A percentile compares a stretch with the other conserved stretches of the same genome.
These are phyloP conservation scores for Pleoardoris graminearum DNA, from an alignment of 2,329 filamentous ascomycete species.

Conservation along the genomic window DNA sequence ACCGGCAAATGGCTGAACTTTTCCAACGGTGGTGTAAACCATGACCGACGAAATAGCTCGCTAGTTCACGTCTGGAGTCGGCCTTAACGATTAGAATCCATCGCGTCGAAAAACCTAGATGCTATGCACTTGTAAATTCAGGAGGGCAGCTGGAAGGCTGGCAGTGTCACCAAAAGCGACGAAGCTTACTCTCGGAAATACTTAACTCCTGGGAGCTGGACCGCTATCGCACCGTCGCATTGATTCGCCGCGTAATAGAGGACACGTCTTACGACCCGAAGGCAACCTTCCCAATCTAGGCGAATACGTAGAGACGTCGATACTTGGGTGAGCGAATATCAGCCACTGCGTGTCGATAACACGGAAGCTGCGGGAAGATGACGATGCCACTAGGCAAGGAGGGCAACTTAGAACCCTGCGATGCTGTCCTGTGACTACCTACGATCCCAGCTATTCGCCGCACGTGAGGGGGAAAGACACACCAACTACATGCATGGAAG, in stretches of 20 bases:
- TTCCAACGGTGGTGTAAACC: slow-evolving; percentile 3
- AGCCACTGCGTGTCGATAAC: slow-evolving; percentile 1
- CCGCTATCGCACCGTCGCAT: background rate
- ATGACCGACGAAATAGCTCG: slow-evolving; percentile 5
- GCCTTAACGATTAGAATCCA: slow-evolving; percentile 7
- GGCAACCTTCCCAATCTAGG: slow-evolving; percentile 7
- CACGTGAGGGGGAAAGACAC: slow-evolving; percentile 1
- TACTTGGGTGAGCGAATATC: slow-evolving; percentile 2
- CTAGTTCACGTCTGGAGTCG: slow-evolving; percentile 6
- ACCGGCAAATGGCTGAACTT: background rate
- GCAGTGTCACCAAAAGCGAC: slow-evolving; percentile 3
- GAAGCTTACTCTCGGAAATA: slow-evolving; percentile 4
- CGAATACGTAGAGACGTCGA: background rate
- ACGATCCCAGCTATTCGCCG: slow-evolving; percentile 1
- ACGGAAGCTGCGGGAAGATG: slow-evolving; percentile 6
- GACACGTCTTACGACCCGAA: slow-evolving; percentile 6
- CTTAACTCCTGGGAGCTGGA: slow-evolving; percentile 7
- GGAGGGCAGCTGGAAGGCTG: slow-evolving; percentile 1
- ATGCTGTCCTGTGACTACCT: slow-evolving; percentile 5
- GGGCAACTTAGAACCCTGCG: slow-evolving; percentile 4
- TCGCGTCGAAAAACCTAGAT: background rate
- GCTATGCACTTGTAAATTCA: background rate
- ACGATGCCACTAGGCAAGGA: slow-evolving; percentile 10
- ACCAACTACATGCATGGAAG: slow-evolving; percentile 4
- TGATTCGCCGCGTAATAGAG: slow-evolving; percentile 4